A percentile compares a stretch with the other conserved stretches of the same genome.
phyloP scores from a whole-genome alignment of 345 rosid species.

The Syzygium grande region DNA sequence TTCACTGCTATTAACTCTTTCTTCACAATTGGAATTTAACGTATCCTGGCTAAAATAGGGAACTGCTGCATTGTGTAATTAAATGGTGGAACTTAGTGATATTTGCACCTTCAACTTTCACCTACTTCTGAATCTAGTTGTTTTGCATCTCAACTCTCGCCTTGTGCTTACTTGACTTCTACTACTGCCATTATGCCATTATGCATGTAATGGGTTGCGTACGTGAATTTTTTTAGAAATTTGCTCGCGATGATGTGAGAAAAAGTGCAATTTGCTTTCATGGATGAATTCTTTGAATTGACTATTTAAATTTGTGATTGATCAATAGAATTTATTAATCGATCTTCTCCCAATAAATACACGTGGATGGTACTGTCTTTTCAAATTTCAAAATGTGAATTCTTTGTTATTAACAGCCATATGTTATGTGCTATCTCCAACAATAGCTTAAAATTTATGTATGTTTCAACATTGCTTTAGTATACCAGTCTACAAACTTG shows the following conservation, averaged over 20 bases:
- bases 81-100: neutral
- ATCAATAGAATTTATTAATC: too few species aligned
- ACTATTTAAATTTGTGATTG: too few species aligned
- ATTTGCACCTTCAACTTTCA: neutral
- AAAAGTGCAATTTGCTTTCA: neutral
- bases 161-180: neutral
- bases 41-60: neutral
- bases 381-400: neutral
- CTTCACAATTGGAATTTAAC: neutral
- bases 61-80: neutral
- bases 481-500: neutral
- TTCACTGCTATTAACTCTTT: neutral
- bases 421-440: neutral
- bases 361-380: neutral
- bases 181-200: neutral
- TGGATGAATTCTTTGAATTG: too few species aligned
- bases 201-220: neutral
- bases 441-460: neutral
- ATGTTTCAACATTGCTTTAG: neutral
- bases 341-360: too few species aligned
- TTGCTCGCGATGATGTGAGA: neutral
- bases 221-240: too few species aligned
- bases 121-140: too few species aligned
- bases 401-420: neutral
- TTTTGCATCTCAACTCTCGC: neutral